These are phyloP conservation scores for Brachypodium distachyon DNA, from an alignment of 202 grass and related monocot genomes.

Conservation along the genomic window DNA sequence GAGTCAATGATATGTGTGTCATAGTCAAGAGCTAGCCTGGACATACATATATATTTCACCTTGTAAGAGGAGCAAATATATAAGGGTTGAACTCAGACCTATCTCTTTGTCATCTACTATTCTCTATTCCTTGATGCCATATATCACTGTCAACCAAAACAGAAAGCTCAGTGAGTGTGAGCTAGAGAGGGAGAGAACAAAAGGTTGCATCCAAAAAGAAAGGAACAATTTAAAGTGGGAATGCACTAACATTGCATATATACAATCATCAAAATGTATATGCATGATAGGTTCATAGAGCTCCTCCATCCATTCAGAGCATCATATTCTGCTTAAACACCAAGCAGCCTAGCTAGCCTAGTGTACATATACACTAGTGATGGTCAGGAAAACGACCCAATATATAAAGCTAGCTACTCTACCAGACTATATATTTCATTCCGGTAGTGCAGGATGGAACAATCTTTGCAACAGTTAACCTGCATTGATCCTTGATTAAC, in stretches of 20 bases:
- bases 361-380: neutral
- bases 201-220: conserved; percentile 27
- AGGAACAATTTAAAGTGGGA: conserved; percentile 32
- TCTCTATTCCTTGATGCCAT: neutral
- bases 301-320: conserved; percentile 33
- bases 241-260: conserved; percentile 24
- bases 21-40: neutral
- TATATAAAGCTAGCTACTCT: conserved; percentile 1
- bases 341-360: conserved; percentile 35
- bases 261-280: neutral
- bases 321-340: conserved; percentile 99
- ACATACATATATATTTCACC: too few species aligned
- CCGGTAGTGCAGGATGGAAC: conserved; percentile 42
- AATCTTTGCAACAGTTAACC: conserved; percentile 30
- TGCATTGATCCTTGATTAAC: neutral
- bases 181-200: neutral
- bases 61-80: neutral
- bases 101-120: neutral
- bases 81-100: neutral
- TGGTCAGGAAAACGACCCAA: neutral
- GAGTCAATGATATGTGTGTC: neutral
- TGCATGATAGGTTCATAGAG: conserved; percentile 5
- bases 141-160: conserved; percentile 31
- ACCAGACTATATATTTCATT: neutral
- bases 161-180: neutral